These are phyloP conservation scores for Nelumbo lutea DNA, from an alignment of 164 flowering plant genomes.

Conservation along the genomic window DNA sequence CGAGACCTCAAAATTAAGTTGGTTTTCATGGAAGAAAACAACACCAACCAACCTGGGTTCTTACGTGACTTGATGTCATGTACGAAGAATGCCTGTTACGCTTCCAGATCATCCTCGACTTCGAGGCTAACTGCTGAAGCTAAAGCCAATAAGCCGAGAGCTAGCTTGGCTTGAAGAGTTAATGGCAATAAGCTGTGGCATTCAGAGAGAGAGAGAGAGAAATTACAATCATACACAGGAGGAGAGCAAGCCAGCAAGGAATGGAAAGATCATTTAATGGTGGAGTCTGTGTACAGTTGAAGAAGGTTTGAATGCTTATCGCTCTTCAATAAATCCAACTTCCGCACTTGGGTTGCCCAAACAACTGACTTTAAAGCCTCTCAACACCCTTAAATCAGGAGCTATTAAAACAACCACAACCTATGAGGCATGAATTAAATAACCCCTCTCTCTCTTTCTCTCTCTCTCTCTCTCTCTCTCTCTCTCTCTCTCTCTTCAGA, in stretches of 20 bases:
- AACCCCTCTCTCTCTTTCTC: neutral
- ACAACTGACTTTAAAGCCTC: slow-evolving; percentile 37
- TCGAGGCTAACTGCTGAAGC: too few relatives aligned
- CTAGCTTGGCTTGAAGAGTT: slow-evolving; percentile 15
- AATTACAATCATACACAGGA: neutral
- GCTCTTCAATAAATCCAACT: slow-evolving; percentile 45
- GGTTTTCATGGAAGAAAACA: neutral
- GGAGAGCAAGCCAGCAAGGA: neutral
- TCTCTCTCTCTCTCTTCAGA: neutral
- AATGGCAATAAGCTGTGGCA: neutral
- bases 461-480: neutral
- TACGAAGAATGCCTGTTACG: too few relatives aligned
- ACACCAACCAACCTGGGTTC: neutral
- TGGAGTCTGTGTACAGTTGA: slow-evolving; percentile 42
- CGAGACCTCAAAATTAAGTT: neutral
- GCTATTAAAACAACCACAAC: slow-evolving; percentile 20
- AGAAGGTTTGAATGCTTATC: slow-evolving; percentile 40
- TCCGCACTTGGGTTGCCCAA: slow-evolving; percentile 45
- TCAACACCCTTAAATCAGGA: slow-evolving; percentile 31
- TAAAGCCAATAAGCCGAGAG: neutral
- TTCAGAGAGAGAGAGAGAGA: slow-evolving; percentile 5
- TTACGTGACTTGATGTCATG: neutral
- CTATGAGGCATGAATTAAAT: slow-evolving; percentile 13
- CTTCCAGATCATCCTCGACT: too few relatives aligned
- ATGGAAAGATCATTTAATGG: slow-evolving; percentile 30